Base-by-base conservation (phyloP, 2,329 filamentous ascomycete species). In the Diplocarpon mali region DNA sequence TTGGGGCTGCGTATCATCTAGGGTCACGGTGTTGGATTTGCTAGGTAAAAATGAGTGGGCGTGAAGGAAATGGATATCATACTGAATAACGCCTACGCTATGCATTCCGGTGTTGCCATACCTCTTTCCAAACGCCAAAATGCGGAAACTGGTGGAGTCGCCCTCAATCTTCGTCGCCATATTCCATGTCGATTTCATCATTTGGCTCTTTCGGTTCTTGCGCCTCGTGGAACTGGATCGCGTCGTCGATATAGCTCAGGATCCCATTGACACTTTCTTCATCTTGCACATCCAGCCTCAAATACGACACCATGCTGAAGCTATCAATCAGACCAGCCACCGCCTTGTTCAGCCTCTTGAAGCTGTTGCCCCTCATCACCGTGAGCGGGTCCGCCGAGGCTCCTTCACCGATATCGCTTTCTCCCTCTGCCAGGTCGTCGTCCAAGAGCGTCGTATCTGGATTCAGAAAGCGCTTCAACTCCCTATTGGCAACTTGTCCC, bases 271-370 rank as follows among this genome's bases (percentile, higher is more conserved):
- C 80, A 60, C 90, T 96, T 57, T 96, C 88, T 66, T 96, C 90
- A 57, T 94, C 81, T 53, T 92, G 84, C 24, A 82, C 83, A 60
- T 96, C 85, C 36, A 96, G 70, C 67, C 89, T 86, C 46, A 95
- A 70, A 62, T 95, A 98, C 38, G 85, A 94, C 11, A 98, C 86
- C 86, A 98, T 93, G 67, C 88, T 94, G 67, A 95, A 98, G 64
- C 87, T 92, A 64, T 96, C 92, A 53, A 98, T 95, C 53, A 98
- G 69, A 42, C 85, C 78, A 1, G 85, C 92, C 5, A 98, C 90
- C 0, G 90, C 90, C 49, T 78, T 76, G 62, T 95, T 95, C 53
- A 96, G 68, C 56, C 78, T 75, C 49, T 85, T 76, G 65, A 95
- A 96, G 14, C 85, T 85, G 1, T 77, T 73, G 2, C 90, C 89